Evolutionary conservation across 2,329 filamentous ascomycete species (phyloP).

Genomic region (Penicillium vulpinum): DNA sequence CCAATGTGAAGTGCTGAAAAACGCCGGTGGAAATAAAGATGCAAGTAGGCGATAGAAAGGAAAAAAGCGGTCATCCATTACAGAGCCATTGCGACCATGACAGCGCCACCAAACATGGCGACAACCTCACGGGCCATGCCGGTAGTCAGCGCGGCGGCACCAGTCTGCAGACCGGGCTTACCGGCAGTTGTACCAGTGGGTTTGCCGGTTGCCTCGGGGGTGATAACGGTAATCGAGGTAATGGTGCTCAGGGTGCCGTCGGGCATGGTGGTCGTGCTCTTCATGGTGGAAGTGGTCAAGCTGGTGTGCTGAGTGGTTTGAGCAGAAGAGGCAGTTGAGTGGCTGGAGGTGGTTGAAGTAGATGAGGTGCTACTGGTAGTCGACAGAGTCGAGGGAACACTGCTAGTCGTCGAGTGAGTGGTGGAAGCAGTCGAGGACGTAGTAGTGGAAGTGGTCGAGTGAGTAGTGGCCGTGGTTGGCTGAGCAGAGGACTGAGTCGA

Average conservation of each 20-base stretch:
- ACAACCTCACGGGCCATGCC: constrained; percentile 37
- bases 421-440: constrained; percentile 2
- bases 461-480: constrained; percentile 26
- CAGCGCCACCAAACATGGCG: constrained; percentile 44
- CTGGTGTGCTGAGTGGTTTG: constrained; percentile 24
- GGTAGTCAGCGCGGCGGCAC: constrained; percentile 28
- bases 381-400: constrained; percentile 19
- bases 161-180: constrained; percentile 44
- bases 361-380: constrained; percentile 18
- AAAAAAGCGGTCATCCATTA: constrained; percentile 21
- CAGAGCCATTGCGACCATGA: constrained; percentile 41
- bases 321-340: constrained; percentile 24
- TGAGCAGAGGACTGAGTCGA: constrained; percentile 21
- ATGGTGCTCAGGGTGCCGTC: constrained; percentile 46
- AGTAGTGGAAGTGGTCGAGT: constrained; percentile 2
- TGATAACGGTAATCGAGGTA: constrained; percentile 48
- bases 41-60: background rate
- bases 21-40: constrained; percentile 3
- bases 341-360: constrained; percentile 3
- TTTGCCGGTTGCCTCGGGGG: constrained; percentile 30
- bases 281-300: constrained; percentile 41
- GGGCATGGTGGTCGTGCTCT: constrained; percentile 43
- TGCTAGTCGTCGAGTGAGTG: constrained; percentile 15
- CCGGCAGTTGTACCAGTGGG: constrained; percentile 24
- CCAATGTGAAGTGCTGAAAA: constrained; percentile 15